Conservation (phyloP, 805 yeast species). For the Hanseniaspora lachancei region DNA sequence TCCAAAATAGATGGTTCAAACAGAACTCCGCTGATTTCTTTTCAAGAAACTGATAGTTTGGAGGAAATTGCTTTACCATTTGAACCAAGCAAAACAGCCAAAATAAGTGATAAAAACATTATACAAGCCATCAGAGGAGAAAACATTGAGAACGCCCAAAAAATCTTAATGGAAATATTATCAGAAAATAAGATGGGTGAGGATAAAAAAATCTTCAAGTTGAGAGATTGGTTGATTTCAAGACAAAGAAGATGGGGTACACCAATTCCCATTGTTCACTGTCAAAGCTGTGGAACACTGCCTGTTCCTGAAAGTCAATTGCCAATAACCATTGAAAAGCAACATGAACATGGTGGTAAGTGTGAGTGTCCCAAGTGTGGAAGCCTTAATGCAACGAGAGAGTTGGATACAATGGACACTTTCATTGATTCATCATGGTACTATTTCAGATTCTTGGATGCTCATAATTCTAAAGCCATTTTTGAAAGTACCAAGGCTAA, state of each 20-base stretch:
- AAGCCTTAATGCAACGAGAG: conserved; percentile 54
- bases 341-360: conserved; percentile 36
- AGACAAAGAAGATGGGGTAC: conserved; percentile 98
- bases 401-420: conserved; percentile 97
- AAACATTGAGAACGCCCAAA: conserved; percentile 38
- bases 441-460: conserved; percentile 69
- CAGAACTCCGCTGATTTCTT: neutral
- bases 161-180: conserved; percentile 34
- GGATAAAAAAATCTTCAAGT: conserved; percentile 39
- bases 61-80: conserved; percentile 37
- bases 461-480: conserved; percentile 44
- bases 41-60: conserved; percentile 11
- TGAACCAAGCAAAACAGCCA: neutral
- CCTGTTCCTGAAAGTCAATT: conserved; percentile 81
- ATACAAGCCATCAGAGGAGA: conserved; percentile 40
- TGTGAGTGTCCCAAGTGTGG: conserved; percentile 75
- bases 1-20: neutral
- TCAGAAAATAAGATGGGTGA: conserved; percentile 32
- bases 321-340: conserved; percentile 67
- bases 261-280: conserved; percentile 89
- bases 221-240: conserved; percentile 89
- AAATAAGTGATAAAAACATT: conserved; percentile 18
- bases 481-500: conserved; percentile 37
- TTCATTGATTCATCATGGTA: conserved; percentile 98
- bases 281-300: conserved; percentile 73